Evolutionary conservation across 495 filamentous ascomycete species (phyloP).

Genomic region (Penicillium malachiteum): DNA sequence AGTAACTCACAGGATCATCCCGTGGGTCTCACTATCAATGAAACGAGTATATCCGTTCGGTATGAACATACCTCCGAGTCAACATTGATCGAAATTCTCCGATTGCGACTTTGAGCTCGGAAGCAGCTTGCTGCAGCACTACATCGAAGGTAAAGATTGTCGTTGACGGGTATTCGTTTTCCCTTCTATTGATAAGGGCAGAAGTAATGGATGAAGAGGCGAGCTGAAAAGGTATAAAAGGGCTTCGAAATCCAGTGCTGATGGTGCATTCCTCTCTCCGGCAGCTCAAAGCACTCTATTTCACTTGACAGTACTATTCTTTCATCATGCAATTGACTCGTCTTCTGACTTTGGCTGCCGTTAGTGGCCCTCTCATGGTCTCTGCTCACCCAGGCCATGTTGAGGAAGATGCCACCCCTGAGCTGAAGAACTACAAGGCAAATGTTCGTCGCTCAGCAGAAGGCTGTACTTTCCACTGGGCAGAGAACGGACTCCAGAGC

Average conservation of each 20-base stretch:
- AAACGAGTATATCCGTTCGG: neutral
- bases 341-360: neutral
- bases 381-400: neutral
- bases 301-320: neutral
- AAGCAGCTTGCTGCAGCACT: neutral
- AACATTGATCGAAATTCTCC: neutral
- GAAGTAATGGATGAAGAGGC: neutral
- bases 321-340: neutral
- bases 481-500: neutral
- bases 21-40: neutral
- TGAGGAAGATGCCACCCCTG: neutral
- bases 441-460: constrained; percentile 1
- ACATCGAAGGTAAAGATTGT: neutral
- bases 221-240: neutral
- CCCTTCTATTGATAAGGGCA: neutral
- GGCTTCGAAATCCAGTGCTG: neutral
- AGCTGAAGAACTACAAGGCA: neutral
- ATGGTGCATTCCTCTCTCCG: neutral
- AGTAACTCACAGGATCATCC: too few relatives aligned
- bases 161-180: neutral
- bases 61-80: neutral
- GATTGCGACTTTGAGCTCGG: neutral
- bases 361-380: neutral
- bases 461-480: neutral
- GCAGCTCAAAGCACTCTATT: neutral